Conservation (phyloP, 139 green algal species). For the Tetradesmus obliquus region DNA sequence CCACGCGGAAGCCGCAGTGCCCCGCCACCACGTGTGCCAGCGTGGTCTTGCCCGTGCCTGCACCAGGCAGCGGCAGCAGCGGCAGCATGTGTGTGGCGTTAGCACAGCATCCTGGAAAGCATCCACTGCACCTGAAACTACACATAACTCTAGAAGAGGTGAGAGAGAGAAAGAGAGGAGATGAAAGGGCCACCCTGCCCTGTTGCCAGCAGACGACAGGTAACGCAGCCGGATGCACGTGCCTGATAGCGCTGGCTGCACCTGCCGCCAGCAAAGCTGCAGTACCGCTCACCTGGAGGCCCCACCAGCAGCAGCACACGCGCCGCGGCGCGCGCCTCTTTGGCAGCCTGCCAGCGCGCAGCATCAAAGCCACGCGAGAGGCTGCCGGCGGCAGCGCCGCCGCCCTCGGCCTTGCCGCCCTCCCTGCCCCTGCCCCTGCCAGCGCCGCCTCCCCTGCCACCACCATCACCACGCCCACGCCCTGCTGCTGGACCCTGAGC, state of each 20-base stretch:
- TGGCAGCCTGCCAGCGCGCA: constrained; percentile 17
- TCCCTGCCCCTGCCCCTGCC: background rate
- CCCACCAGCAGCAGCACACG: constrained; percentile 37
- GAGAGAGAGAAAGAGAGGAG: too few species aligned
- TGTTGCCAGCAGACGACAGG: background rate
- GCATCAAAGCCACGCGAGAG: constrained; percentile 18
- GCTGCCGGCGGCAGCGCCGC: background rate
- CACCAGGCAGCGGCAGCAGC: background rate
- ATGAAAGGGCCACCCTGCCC: background rate
- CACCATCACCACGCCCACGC: background rate
- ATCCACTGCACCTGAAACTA: too few species aligned
- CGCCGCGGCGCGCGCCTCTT: constrained; percentile 27
- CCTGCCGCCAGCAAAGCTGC: background rate
- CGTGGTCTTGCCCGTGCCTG: constrained; percentile 97
- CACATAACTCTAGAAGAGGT: too few species aligned
- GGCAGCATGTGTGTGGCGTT: background rate
- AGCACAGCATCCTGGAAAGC: background rate
- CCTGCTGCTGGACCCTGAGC: background rate
- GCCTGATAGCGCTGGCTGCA: background rate
- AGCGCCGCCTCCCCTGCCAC: background rate
- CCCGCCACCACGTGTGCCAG: constrained; percentile 92
- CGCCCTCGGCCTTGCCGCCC: background rate
- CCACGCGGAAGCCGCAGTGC: constrained; percentile 94
- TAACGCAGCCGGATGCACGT: background rate
- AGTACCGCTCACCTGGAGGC: constrained; percentile 24